phyloP scores from a whole-genome alignment of 352 stramenopile genomes.

The Pythium sp. region DNA sequence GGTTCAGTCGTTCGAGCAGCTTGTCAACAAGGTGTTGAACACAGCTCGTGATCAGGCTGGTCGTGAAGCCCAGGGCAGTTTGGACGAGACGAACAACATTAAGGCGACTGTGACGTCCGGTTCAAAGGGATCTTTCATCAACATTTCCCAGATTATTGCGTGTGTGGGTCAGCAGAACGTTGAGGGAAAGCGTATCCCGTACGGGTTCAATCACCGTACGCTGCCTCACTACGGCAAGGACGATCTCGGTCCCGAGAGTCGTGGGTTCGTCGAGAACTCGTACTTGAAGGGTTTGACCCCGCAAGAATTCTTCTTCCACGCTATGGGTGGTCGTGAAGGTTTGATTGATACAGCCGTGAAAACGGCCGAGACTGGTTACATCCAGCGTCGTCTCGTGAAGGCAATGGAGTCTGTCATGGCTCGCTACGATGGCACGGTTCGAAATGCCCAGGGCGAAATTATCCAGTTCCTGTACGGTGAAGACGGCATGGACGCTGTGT shows the following conservation, averaged over 20 bases:
- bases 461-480: slow-evolving; percentile 93
- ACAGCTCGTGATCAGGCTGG: slow-evolving; percentile 83
- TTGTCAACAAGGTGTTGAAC: slow-evolving; percentile 97
- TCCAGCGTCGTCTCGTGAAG: slow-evolving; percentile 99
- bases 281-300: slow-evolving; percentile 95
- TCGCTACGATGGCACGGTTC: slow-evolving; percentile 98
- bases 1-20: slow-evolving; percentile 98
- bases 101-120: slow-evolving; percentile 99
- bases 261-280: slow-evolving; percentile 99
- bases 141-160: slow-evolving; percentile 99
- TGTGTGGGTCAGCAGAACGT: slow-evolving; percentile 99
- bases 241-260: slow-evolving; percentile 96
- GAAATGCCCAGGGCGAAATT: slow-evolving; percentile 90
- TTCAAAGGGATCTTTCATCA: slow-evolving; percentile 99
- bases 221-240: slow-evolving; percentile 96
- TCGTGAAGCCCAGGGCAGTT: slow-evolving; percentile 77
- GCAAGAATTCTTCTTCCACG: slow-evolving; percentile 99
- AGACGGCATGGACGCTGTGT: slow-evolving; percentile 99
- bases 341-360: slow-evolving; percentile 99
- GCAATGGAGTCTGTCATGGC: slow-evolving; percentile 99
- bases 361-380: slow-evolving; percentile 99
- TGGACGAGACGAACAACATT: slow-evolving; percentile 98
- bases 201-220: slow-evolving; percentile 94
- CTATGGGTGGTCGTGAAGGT: slow-evolving; percentile 98
- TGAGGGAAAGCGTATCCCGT: slow-evolving; percentile 97